Percentiles rank a stretch among this genome's conserved stretches.
Conservation (phyloP, 257 asterid genomes). For the Oldenlandia corymbosa region DNA sequence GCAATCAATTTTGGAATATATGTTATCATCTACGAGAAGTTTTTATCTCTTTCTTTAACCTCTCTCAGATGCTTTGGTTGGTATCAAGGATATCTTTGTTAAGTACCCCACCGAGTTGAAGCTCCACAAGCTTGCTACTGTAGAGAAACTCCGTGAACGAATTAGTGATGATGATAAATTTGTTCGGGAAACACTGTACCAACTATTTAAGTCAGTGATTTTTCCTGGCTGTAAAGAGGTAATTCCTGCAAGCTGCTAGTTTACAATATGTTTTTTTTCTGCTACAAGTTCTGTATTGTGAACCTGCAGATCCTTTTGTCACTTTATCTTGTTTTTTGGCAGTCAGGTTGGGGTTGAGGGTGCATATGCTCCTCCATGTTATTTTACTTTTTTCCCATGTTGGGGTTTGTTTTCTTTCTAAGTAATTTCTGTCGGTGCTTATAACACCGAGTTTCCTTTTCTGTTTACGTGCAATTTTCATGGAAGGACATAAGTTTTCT, state of each 20-base stretch:
- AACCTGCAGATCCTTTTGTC: background rate
- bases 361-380: background rate
- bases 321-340: background rate
- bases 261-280: background rate
- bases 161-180: conserved; percentile 79
- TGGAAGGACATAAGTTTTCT: too few species aligned
- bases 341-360: background rate
- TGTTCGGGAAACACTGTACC: conserved; percentile 76
- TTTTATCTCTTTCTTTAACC: conserved; percentile 10
- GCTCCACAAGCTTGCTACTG: conserved; percentile 75
- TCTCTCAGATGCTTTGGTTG: conserved; percentile 64
- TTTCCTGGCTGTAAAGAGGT: conserved; percentile 78
- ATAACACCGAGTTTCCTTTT: too few species aligned
- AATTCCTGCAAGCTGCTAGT: conserved; percentile 5
- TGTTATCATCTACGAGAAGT: background rate
- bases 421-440: too few species aligned
- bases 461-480: too few species aligned
- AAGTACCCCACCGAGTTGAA: conserved; percentile 74
- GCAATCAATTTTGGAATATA: background rate
- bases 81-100: conserved; percentile 64
- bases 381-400: too few species aligned
- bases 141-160: conserved; percentile 88
- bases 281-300: background rate
- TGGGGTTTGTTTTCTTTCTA: background rate
- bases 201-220: conserved; percentile 71